Base-by-base conservation (phyloP, 257 asterid species). In the Jacaranda copaia region DNA sequence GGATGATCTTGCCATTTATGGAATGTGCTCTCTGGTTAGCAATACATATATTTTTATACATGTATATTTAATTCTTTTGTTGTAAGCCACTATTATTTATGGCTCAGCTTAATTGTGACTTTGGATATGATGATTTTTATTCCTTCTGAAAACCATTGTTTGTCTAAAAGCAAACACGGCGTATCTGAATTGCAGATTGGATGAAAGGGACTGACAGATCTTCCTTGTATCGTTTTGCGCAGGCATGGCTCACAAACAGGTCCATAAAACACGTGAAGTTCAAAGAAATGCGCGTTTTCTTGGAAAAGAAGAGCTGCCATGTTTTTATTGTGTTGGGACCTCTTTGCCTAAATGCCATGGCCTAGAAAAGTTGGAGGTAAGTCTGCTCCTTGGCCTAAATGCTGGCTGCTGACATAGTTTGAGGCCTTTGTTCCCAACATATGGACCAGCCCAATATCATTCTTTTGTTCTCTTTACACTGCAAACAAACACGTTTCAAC, bases 191-290 rank as follows among this genome's bases (percentile, higher is more conserved):
- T 80, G 79, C 75, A 89, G 91, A 92, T 88, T 84, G 88, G 76
- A 69, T 77, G 88, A 88, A 83, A 87, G 82, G 84, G 93, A 90
- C 85, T 82, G 80, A 77, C 51, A 72, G 82, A 74, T 79, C 77
- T 70, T 77, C 80, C n/a, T 51, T 76, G 79, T 84, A 72, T 80
- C 52, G 73, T 53, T 75, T 75, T 60, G 25, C 48, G 57, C 78
- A 76, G 84, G 79, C 73, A 13, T 65, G 68, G 70, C 58, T 77
- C 81, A 67, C 82, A 42, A 57, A 75, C 35, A 75, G 91, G 93
- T 78, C 92, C 92, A 85, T 78, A 70, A 4, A 79, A 62, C 92
- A 85, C 85, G 90, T 89, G 91, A 91, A 85, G 58, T 78, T 77
- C 48, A 42, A 79, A 65, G 69, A 25, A 72, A 76, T 72, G 48